A percentile compares a stretch with the other conserved stretches of the same genome.
phyloP scores from a whole-genome alignment of 495 filamentous ascomycete species.

The Usnea hakonensis region DNA sequence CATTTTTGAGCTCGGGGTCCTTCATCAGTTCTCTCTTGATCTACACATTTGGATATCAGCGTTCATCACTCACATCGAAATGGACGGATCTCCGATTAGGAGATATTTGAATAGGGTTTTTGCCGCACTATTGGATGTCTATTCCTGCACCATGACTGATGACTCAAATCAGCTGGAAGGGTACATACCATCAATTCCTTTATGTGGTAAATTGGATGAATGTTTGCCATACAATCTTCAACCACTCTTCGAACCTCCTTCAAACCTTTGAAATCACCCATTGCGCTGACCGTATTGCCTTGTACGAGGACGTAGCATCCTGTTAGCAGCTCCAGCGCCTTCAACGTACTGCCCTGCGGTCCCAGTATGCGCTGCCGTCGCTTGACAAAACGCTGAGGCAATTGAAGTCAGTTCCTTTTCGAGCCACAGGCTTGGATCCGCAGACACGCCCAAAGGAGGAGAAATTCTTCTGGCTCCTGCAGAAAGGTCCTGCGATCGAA shows the following conservation, averaged over 20 bases:
- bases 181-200: conserved; percentile 76
- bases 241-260: conserved; percentile 88
- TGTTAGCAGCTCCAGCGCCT: conserved; percentile 92
- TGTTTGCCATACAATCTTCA: conserved; percentile 94
- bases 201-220: conserved; percentile 88
- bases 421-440: not conserved
- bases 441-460: not conserved
- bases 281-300: conserved; percentile 87
- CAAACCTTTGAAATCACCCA: conserved; percentile 86
- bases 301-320: conserved; percentile 91
- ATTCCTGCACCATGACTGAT: not conserved
- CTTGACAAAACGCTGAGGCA: conserved; percentile 71
- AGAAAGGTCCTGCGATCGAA: no score
- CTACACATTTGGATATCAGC: not conserved
- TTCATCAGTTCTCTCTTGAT: conserved; percentile 97
- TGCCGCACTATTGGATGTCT: not conserved
- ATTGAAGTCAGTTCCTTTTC: not conserved
- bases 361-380: conserved; percentile 86
- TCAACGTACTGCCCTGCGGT: conserved; percentile 74
- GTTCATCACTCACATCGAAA: not conserved
- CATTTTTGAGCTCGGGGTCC: conserved; percentile 75
- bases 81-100: no score
- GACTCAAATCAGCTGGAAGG: not conserved
- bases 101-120: no score
- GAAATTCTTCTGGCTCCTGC: not conserved